These are phyloP conservation scores for Boeremia lycopersici DNA, from an alignment of 2,329 filamentous ascomycete genomes.

Conservation along the genomic window DNA sequence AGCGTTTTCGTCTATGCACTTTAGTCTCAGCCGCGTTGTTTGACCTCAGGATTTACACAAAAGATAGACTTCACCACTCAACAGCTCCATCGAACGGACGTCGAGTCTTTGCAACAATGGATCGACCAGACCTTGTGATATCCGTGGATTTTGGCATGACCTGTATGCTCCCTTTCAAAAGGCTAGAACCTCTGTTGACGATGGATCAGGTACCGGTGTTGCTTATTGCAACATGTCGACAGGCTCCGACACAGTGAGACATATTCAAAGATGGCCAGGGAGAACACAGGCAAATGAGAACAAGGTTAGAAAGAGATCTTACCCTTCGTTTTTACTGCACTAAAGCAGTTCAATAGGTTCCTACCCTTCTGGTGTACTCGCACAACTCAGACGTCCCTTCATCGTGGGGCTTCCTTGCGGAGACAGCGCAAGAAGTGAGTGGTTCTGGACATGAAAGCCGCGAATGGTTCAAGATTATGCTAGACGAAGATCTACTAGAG, in stretches of 20 bases:
- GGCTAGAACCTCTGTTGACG: too few relatives aligned
- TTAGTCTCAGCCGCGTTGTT: too few relatives aligned
- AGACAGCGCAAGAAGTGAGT: slow-evolving; percentile 40
- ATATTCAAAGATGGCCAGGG: slow-evolving; percentile 60
- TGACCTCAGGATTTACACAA: too few relatives aligned
- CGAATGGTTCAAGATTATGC: slow-evolving; percentile 62
- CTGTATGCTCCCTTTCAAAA: slow-evolving; percentile 29
- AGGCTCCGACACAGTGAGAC: slow-evolving; percentile 40
- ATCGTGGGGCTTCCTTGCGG: slow-evolving; percentile 62
- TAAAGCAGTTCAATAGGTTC: slow-evolving; percentile 44
- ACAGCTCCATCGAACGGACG: too few relatives aligned
- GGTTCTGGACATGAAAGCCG: slow-evolving; percentile 52
- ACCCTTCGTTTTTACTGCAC: too few relatives aligned
- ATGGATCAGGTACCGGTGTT: slow-evolving; percentile 44
- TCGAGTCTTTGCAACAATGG: background rate
- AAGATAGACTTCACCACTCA: too few relatives aligned
- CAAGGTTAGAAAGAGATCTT: too few relatives aligned
- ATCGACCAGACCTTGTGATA: slow-evolving; percentile 40
- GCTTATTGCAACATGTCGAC: slow-evolving; percentile 46
- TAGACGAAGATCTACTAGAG: slow-evolving; percentile 52
- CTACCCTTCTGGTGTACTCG: slow-evolving; percentile 57
- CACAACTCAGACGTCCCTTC: slow-evolving; percentile 44
- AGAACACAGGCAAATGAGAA: slow-evolving; percentile 59
- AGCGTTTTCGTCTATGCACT: background rate
- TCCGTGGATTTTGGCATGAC: slow-evolving; percentile 48